Evolutionary conservation across 345 rosid species (phyloP).

Genomic region (Eucalyptus paniculata): DNA sequence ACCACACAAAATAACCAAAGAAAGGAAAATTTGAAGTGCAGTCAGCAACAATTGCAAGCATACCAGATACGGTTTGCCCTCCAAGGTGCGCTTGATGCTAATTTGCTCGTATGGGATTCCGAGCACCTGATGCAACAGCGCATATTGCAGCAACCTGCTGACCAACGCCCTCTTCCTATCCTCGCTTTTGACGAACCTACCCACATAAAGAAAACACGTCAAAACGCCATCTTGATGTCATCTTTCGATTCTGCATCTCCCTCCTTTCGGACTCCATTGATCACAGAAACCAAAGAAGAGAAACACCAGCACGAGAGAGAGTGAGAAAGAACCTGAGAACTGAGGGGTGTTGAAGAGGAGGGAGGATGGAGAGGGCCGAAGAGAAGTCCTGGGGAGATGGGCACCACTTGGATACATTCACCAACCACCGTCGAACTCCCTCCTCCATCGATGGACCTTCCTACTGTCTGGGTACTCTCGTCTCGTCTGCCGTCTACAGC

Average conservation of each 20-base stretch:
- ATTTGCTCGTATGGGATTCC: constrained; percentile 26
- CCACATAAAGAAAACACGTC: not conserved
- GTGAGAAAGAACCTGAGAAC: constrained; percentile 23
- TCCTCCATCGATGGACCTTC: constrained; percentile 23
- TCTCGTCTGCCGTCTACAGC: not conserved
- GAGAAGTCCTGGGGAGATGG: constrained; percentile 41
- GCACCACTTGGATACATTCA: constrained; percentile 47
- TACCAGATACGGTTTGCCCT: constrained; percentile 67
- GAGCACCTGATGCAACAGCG: constrained; percentile 27
- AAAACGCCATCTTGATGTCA: not conserved
- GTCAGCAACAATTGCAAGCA: not conserved
- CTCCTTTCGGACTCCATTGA: not conserved
- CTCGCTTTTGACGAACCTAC: constrained; percentile 36
- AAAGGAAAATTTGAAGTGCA: not conserved
- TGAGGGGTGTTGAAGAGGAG: constrained; percentile 26
- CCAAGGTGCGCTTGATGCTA: constrained; percentile 33
- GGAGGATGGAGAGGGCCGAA: constrained; percentile 31
- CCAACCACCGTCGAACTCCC: constrained; percentile 43
- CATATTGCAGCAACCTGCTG: constrained; percentile 51
- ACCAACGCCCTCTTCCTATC: constrained; percentile 56
- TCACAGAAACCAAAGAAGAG: not conserved
- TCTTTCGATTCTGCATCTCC: not conserved
- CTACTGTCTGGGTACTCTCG: not conserved
- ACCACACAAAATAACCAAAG: not conserved
- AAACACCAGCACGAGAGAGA: not conserved